Percentiles rank a stretch among this genome's conserved stretches.
Evolutionary conservation across 441 rosid species (phyloP).

Genomic region (Syzygium syzygioides): DNA sequence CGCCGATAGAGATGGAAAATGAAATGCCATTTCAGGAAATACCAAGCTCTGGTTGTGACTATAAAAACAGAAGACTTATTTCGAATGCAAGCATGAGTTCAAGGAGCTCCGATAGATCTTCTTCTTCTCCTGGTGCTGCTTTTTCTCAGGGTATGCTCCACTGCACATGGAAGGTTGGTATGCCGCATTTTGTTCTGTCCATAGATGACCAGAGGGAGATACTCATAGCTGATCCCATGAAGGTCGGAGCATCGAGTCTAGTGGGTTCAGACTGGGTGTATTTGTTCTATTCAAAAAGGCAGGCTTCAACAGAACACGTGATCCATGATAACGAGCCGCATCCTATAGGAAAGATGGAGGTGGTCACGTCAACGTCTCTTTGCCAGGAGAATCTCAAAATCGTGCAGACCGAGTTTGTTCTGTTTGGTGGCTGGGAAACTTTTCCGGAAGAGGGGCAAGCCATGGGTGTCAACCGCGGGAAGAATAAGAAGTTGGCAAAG

Average conservation of each 20-base stretch:
- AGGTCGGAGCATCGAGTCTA: constrained; percentile 17
- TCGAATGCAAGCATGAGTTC: not conserved
- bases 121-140: not conserved
- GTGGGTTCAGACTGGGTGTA: constrained; percentile 38
- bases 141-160: not conserved
- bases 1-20: not conserved
- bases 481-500: constrained; percentile 45
- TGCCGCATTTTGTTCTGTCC: not conserved
- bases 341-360: constrained; percentile 63
- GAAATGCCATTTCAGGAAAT: not conserved
- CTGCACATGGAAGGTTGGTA: not conserved
- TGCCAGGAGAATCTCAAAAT: constrained; percentile 35
- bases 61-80: not conserved
- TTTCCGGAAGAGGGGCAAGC: constrained; percentile 24
- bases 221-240: constrained; percentile 43
- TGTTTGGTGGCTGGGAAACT: constrained; percentile 35
- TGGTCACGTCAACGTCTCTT: constrained; percentile 42
- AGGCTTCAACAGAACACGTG: constrained; percentile 27
- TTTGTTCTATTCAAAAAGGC: constrained; percentile 37
- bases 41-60: not conserved
- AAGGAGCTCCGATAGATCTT: not conserved
- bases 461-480: constrained; percentile 22
- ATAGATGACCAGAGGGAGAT: constrained; percentile 33
- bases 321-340: constrained; percentile 23
- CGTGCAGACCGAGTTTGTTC: constrained; percentile 62